Evolutionary conservation across 495 filamentous ascomycete genomes (phyloP).

Genomic region (Cercophora newfieldiana): DNA sequence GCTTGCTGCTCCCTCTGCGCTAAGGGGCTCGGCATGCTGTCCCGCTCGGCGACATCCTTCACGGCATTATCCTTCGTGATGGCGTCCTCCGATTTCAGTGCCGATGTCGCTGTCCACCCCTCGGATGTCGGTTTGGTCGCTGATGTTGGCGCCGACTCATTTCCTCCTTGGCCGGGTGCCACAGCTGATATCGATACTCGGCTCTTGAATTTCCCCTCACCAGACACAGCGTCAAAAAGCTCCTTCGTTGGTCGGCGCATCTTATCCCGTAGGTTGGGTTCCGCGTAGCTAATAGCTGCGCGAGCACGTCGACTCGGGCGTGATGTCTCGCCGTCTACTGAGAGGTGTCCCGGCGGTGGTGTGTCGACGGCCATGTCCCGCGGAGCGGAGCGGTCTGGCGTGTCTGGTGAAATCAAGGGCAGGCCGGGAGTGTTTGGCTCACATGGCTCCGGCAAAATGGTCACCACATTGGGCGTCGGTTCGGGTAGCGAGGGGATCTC

Average conservation of each 20-base stretch:
- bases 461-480: constrained; percentile 16
- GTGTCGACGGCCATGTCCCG: constrained; percentile 47
- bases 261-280: constrained; percentile 81
- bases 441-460: constrained; percentile 27
- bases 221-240: constrained; percentile 68
- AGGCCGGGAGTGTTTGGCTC: constrained; percentile 34
- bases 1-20: constrained; percentile 20
- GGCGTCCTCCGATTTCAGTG: not conserved
- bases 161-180: not conserved
- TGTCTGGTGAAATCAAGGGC: constrained; percentile 34
- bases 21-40: constrained; percentile 21
- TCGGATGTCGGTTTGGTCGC: constrained; percentile 13
- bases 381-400: constrained; percentile 31
- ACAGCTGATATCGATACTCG: constrained; percentile 21
- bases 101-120: not conserved
- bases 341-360: constrained; percentile 57
- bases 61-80: not conserved
- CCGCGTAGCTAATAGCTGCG: constrained; percentile 75
- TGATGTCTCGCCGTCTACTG: constrained; percentile 48
- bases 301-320: constrained; percentile 66
- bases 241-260: constrained; percentile 81
- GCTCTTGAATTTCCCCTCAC: constrained; percentile 48
- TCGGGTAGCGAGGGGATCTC: constrained; percentile 28
- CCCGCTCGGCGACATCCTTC: constrained; percentile 1
- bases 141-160: constrained; percentile 20